A percentile compares a stretch with the other conserved stretches of the same genome.
These are phyloP conservation scores for Gossypium anomalum DNA, from an alignment of 345 rosid species.

Conservation along the genomic window DNA sequence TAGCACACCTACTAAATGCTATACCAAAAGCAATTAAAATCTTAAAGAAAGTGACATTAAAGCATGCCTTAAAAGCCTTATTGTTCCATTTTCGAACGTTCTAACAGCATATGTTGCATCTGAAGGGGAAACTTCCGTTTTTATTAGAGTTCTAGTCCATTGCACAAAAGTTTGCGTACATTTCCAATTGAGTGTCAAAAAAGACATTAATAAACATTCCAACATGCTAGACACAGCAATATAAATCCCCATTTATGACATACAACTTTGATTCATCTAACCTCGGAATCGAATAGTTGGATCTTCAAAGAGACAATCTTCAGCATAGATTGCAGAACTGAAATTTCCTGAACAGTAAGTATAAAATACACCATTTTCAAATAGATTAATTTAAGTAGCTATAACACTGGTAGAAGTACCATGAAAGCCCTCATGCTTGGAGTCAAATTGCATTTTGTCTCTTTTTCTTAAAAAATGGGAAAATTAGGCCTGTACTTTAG, in stretches of 20 bases:
- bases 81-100: no score
- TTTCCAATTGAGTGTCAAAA: not conserved
- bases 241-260: not conserved
- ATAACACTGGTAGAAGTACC: not conserved
- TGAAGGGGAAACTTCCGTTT: not conserved
- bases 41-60: no score
- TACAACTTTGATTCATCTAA: conserved; percentile 21
- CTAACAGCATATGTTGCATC: not conserved
- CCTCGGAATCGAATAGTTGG: conserved; percentile 86
- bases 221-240: not conserved
- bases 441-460: no score
- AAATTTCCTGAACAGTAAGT: conserved; percentile 45
- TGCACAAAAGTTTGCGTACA: not conserved
- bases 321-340: conserved; percentile 51
- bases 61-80: no score
- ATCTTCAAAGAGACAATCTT: conserved; percentile 84
- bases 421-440: no score
- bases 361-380: not conserved
- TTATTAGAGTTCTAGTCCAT: not conserved
- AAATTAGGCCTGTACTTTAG: no score
- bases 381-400: not conserved
- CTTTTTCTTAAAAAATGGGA: no score
- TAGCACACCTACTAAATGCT: no score
- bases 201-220: not conserved
- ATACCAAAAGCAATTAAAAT: no score